phyloP scores from a whole-genome alignment of 192 early-diverging fungal species.

The Backusella circina region DNA sequence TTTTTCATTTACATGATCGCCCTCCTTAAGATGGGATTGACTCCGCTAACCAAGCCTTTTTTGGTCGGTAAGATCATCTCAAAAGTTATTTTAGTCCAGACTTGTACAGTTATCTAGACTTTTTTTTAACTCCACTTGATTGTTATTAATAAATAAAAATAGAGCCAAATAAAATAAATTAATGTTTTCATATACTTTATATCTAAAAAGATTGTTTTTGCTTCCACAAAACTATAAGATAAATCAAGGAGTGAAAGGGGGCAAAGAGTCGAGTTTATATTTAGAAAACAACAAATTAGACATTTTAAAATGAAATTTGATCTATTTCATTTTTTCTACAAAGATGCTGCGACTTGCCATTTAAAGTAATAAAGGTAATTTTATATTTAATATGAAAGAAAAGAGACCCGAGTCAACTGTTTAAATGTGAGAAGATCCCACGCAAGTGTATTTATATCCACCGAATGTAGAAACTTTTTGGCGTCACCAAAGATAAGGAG shows the following conservation, averaged over 20 bases:
- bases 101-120: background rate
- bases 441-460: background rate
- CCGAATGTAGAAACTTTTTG: background rate
- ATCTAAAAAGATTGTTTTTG: background rate
- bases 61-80: background rate
- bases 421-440: background rate
- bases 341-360: background rate
- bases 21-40: background rate
- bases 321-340: background rate
- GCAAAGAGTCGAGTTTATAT: background rate
- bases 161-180: background rate
- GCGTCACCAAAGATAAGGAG: background rate
- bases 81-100: constrained; percentile 1
- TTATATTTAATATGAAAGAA: background rate
- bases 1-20: background rate
- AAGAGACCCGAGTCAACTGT: background rate
- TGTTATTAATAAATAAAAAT: background rate
- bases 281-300: background rate
- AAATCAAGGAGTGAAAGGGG: background rate
- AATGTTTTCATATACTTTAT: background rate
- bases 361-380: constrained; percentile 1
- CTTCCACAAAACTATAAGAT: background rate
- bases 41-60: background rate
- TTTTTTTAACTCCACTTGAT: constrained; percentile 3
- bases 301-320: background rate